phyloP scores from a whole-genome alignment of 208 protist genomes.

The Leishmania tropica region DNA sequence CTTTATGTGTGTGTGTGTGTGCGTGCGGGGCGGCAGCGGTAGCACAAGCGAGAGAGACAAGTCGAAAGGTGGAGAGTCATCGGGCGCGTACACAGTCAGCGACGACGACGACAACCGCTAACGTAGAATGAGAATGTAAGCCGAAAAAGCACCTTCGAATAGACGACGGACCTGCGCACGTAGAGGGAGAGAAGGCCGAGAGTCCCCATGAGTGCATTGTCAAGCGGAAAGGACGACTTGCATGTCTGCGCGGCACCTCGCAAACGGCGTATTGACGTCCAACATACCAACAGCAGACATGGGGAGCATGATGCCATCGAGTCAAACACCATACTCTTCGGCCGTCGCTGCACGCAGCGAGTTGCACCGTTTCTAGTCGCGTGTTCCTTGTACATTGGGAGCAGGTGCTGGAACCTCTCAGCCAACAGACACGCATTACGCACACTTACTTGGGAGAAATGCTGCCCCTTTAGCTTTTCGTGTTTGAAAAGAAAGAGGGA shows the following conservation, averaged over 20 bases:
- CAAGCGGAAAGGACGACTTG: not conserved
- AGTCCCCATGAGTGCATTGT: not conserved
- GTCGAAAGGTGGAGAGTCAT: not conserved
- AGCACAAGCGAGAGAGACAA: constrained; percentile 3
- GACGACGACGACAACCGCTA: not conserved
- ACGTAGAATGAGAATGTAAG: not conserved
- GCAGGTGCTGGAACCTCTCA: not conserved
- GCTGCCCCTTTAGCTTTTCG: not conserved
- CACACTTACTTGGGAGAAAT: too few relatives aligned
- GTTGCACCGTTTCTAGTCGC: not conserved
- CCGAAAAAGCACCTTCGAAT: not conserved
- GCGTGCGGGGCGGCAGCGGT: not conserved
- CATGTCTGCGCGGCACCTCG: not conserved
- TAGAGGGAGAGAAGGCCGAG: not conserved
- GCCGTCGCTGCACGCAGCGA: not conserved
- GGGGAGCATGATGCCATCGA: not conserved
- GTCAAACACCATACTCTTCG: not conserved
- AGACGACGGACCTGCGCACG: not conserved
- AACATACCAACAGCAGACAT: not conserved
- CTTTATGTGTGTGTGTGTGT: not conserved
- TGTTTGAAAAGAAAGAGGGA: not conserved
- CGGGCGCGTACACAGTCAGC: not conserved
- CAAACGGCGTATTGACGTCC: not conserved
- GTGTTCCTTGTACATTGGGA: not conserved
- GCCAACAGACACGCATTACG: not conserved